Base-by-base conservation (phyloP, 768 basidiomycete species). In the Panaeolus papilionaceus region DNA sequence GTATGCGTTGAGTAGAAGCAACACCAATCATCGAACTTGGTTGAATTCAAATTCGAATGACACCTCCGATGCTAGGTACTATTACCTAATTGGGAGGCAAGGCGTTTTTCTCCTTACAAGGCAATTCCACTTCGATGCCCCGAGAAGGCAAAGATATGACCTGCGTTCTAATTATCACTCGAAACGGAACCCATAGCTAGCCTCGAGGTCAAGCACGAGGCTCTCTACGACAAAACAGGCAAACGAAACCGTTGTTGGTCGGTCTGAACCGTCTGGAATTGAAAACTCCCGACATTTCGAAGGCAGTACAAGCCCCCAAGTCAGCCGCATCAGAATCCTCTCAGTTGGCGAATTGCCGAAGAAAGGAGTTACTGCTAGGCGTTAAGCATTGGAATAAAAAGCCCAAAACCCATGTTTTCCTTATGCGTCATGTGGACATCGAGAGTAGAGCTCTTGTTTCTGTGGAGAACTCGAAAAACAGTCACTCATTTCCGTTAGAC, bases 51-150 rank as follows among this genome's bases (percentile, higher is more conserved):
- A 12, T 14, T 20, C 4, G 47, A 8, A 26, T 58, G 54, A 58
- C 54, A 58, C 10, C 54, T 58, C 11, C 3, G 54, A 58, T 58
- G 54, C 26, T 58, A 2, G 6, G 28, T 9, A 12, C 9, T 26
- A 18, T 26, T 51, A 7, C 49, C 54, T 58, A 28, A 33, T 58
- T 58, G 12, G 28, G 54, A 8, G 54, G 12, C 9, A 58, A 23
- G 54, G 20, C 20, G 11, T 58, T 58, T 58, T 58, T 58, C 54
- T 28, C 54, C 54, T 58, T 58, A 58, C 54, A 58, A 58, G 54
- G 54, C 4, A 58, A 58, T 58, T 58, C 28, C 54, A 28, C 54
- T 16, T 58, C 54, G 28, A 58, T 58, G 28, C 54, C 54, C 49
- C 26, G 11, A 58, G 28, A 58, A 12, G 54, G 54, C 54, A 58